phyloP scores from a whole-genome alignment of 148 eudicot genomes.

The Rhododendron ovatum region DNA sequence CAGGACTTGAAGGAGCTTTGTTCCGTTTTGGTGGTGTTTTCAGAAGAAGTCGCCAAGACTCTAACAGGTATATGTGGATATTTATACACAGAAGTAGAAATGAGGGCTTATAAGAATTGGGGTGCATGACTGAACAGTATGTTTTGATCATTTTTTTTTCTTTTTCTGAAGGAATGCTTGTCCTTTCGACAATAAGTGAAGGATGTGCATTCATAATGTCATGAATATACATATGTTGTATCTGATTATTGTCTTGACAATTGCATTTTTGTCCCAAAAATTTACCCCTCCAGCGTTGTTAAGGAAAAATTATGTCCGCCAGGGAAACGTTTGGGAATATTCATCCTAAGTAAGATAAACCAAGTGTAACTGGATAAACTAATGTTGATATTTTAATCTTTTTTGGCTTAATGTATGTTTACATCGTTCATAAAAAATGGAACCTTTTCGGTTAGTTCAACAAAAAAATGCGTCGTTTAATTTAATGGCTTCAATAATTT shows the following conservation, averaged over 20 bases:
- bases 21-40: conserved; percentile 82
- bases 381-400: not conserved
- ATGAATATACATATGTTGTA: not conserved
- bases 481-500: not conserved
- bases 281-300: not conserved
- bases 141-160: not conserved
- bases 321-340: not conserved
- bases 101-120: conserved; percentile 10
- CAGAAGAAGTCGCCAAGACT: conserved; percentile 79
- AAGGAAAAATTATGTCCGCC: not conserved
- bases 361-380: not conserved
- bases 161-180: not conserved
- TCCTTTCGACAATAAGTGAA: not conserved
- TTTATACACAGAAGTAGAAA: not conserved
- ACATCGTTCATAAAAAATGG: not conserved
- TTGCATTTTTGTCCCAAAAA: not conserved
- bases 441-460: not conserved
- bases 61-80: conserved; percentile 50
- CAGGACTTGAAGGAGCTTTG: conserved; percentile 91
- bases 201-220: not conserved
- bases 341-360: not conserved
- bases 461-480: not conserved
- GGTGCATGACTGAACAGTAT: not conserved
- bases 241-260: not conserved
- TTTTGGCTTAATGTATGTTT: not conserved